Evolutionary conservation across 257 asterid species (phyloP).

Genomic region (Misopates orontium): DNA sequence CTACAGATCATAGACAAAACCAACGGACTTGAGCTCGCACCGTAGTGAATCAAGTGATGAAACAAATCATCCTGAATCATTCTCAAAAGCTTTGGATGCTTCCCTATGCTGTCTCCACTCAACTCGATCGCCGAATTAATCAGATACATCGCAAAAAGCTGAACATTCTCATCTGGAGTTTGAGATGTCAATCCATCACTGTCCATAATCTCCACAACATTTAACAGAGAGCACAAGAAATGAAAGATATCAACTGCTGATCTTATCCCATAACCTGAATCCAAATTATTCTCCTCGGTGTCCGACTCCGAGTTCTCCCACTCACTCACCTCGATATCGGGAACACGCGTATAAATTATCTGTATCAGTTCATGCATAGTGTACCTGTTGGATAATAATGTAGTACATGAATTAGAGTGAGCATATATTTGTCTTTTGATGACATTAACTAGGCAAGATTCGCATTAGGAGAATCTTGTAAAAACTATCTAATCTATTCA

Average conservation of each 20-base stretch:
- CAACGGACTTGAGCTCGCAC: constrained; percentile 66
- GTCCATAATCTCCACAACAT: constrained; percentile 69
- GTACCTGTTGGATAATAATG: too few species aligned
- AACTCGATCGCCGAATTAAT: constrained; percentile 81
- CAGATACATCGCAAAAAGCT: constrained; percentile 69
- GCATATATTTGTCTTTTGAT: too few species aligned
- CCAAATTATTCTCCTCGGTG: constrained; percentile 67
- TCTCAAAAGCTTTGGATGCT: constrained; percentile 82
- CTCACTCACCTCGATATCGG: constrained; percentile 72
- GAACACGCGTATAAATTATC: constrained; percentile 62
- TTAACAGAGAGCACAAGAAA: constrained; percentile 81
- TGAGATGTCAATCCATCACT: constrained; percentile 53
- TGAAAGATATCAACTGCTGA: constrained; percentile 84
- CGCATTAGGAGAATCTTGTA: too few species aligned
- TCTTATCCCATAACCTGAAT: constrained; percentile 74
- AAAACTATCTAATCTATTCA: too few species aligned
- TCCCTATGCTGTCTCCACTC: constrained; percentile 87
- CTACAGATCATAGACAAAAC: constrained; percentile 88
- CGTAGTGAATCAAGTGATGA: constrained; percentile 87
- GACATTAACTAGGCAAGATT: too few species aligned
- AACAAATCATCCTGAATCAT: constrained; percentile 89
- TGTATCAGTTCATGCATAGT: constrained; percentile 87
- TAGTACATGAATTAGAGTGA: too few species aligned
- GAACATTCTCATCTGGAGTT: constrained; percentile 61
- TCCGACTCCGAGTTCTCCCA: constrained; percentile 91